Percentiles rank a stretch among this genome's conserved stretches.
phyloP scores from a whole-genome alignment of 495 filamentous ascomycete genomes.

The Penicillium psychrofluorescens region DNA sequence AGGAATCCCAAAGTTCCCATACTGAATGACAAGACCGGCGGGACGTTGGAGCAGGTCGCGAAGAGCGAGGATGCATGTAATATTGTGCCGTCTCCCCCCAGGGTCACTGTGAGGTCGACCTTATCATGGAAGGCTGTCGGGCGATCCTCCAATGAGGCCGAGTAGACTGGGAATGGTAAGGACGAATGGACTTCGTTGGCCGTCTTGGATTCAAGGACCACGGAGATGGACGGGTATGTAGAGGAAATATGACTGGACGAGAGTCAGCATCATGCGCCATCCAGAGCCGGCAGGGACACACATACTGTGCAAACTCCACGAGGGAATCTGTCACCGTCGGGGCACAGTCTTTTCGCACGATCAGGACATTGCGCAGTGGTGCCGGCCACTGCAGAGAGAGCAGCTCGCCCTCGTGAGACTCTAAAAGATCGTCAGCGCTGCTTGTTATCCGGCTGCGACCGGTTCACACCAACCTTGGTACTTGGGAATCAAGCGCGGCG shows the following conservation, averaged over 20 bases:
- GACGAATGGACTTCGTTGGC: slow-evolving; percentile 66
- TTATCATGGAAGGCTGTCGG: slow-evolving; percentile 49
- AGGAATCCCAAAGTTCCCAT: slow-evolving; percentile 96
- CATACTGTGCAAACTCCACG: slow-evolving; percentile 67
- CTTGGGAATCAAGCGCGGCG: slow-evolving; percentile 35
- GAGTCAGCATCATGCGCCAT: slow-evolving; percentile 2
- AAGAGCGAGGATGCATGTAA: slow-evolving; percentile 87
- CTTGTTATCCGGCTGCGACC: neutral
- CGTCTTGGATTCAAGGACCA: slow-evolving; percentile 75
- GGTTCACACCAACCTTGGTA: slow-evolving; percentile 42
- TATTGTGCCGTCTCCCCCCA: slow-evolving; percentile 95
- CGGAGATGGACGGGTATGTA: slow-evolving; percentile 71
- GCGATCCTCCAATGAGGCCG: slow-evolving; percentile 26
- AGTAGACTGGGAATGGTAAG: slow-evolving; percentile 73
- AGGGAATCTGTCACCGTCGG: slow-evolving; percentile 64
- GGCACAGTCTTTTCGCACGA: slow-evolving; percentile 79
- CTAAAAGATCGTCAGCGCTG: slow-evolving; percentile 20
- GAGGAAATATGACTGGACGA: slow-evolving; percentile 59
- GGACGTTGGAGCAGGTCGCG: slow-evolving; percentile 70
- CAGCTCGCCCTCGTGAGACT: slow-evolving; percentile 52
- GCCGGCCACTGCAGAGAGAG: slow-evolving; percentile 83
- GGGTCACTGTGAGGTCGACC: slow-evolving; percentile 77
- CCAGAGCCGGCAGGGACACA: neutral
- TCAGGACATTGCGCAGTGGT: slow-evolving; percentile 81
- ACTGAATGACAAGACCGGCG: slow-evolving; percentile 89